A percentile compares a stretch with the other conserved stretches of the same genome.
These are phyloP conservation scores for Synchytrium microbalum DNA, from an alignment of 371 early-diverging fungal genomes.

Conservation along the genomic window DNA sequence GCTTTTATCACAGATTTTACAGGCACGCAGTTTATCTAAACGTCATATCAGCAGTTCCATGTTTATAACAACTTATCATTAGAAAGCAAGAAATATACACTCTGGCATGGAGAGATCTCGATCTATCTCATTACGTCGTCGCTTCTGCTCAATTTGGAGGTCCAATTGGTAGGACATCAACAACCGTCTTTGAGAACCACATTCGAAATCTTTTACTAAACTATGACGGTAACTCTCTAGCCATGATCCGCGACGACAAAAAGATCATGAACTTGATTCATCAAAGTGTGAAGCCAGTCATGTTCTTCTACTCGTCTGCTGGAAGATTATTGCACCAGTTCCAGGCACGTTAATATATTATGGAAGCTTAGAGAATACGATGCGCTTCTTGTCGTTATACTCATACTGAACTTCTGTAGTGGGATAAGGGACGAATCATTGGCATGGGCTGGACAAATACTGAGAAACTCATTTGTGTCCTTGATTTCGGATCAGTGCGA, in stretches of 20 bases:
- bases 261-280: constrained; percentile 66
- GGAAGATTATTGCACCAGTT: constrained; percentile 80
- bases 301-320: constrained; percentile 75
- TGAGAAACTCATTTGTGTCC: constrained; percentile 80
- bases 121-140: constrained; percentile 71
- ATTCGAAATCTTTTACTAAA: neutral
- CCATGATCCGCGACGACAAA: constrained; percentile 79
- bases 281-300: constrained; percentile 66
- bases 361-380: neutral
- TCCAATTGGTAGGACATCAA: constrained; percentile 64
- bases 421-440: constrained; percentile 84
- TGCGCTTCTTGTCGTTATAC: neutral
- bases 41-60: too few species aligned
- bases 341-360: constrained; percentile 43
- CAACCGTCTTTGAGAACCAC: neutral
- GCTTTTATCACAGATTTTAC: neutral
- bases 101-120: constrained; percentile 80
- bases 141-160: constrained; percentile 85
- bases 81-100: constrained; percentile 73
- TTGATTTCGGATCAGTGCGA: constrained; percentile 81
- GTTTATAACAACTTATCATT: constrained; percentile 1
- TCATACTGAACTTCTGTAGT: constrained; percentile 48
- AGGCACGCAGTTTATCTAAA: too few species aligned
- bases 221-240: constrained; percentile 31
- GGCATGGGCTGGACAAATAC: constrained; percentile 82